These are phyloP conservation scores for Astrephomene gubernaculifera DNA, from an alignment of 139 green algal genomes.

Conservation along the genomic window DNA sequence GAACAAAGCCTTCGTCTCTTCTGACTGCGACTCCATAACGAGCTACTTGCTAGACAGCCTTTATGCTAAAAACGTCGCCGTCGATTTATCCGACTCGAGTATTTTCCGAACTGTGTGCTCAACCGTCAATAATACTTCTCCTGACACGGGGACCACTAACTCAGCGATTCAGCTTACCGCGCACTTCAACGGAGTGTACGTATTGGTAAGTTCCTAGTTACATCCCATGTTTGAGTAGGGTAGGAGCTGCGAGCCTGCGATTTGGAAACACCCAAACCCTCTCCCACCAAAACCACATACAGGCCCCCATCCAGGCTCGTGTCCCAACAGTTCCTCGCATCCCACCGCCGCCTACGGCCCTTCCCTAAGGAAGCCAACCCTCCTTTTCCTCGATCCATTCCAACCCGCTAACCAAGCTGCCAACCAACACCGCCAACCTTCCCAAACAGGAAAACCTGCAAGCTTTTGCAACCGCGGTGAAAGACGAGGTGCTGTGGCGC, in stretches of 20 bases:
- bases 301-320: not conserved
- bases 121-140: not conserved
- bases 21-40: not conserved
- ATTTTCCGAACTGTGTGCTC: not conserved
- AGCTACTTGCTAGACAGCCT: not conserved
- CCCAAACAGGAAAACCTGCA: slow-evolving; percentile 11
- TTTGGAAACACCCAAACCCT: too few relatives aligned
- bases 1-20: not conserved
- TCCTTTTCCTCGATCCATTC: not conserved
- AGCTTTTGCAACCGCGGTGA: not conserved
- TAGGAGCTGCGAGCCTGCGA: too few relatives aligned
- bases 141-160: not conserved
- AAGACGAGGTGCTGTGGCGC: slow-evolving; percentile 29
- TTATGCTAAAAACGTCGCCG: slow-evolving; percentile 2
- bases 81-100: not conserved
- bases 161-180: not conserved
- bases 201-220: slow-evolving; percentile 6
- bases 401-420: not conserved
- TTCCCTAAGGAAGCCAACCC: not conserved
- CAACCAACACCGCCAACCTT: not conserved
- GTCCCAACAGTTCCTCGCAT: too few relatives aligned
- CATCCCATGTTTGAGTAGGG: too few relatives aligned
- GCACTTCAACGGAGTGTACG: not conserved
- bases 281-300: too few relatives aligned
- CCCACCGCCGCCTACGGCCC: too few relatives aligned